Base-by-base conservation (phyloP, 805 yeast genomes). In the Kockiozyma suomiensis region DNA sequence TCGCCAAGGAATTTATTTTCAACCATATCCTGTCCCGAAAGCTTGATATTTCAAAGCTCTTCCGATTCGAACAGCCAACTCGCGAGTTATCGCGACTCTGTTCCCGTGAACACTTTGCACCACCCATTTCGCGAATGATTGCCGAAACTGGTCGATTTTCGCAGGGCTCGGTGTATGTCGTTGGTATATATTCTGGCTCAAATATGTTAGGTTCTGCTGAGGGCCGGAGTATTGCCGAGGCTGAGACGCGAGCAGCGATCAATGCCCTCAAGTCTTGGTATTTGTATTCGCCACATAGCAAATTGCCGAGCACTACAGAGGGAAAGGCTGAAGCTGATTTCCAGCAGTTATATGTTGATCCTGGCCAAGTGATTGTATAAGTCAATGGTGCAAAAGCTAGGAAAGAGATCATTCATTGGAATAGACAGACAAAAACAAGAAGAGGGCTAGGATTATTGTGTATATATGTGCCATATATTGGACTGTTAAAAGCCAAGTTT, bases 71-170 rank as follows among this genome's bases (percentile, higher is more conserved):
- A 68, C 87, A 87, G 71, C 97, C 98, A 42, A 87, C 93, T 13
- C 82, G 94, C 72, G 94, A 92, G 72, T 79, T 94, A 61, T 81
- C 90, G 1, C 82, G 84, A 60, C 76, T 94, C 51, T 85, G 97
- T 70, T 85, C 83, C 57, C 84, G 92, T 65, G 87, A 92, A 71
- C 82, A 83, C 13, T 79, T 93, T 66, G 82, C 81, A 52, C 81
- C 83, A 21, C 97, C 97, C 30, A 81, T 87, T 4, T 85, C 91
- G 49, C 85, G 96, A 71, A 80, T 94, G 60, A 77, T 94, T 57
- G 92, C 96, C 35, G 99, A 94, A 75, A 88, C 97, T 30, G 99
- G 99, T 73, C 83, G 99, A 75, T 78, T 80, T 69, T 84, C 97
- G 2, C 81, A 83, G 59, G 84, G 88, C 49, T 96, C 99, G 25